Evolutionary conservation across 768 basidiomycete species (phyloP).

Genomic region (Mycena latifolia): DNA sequence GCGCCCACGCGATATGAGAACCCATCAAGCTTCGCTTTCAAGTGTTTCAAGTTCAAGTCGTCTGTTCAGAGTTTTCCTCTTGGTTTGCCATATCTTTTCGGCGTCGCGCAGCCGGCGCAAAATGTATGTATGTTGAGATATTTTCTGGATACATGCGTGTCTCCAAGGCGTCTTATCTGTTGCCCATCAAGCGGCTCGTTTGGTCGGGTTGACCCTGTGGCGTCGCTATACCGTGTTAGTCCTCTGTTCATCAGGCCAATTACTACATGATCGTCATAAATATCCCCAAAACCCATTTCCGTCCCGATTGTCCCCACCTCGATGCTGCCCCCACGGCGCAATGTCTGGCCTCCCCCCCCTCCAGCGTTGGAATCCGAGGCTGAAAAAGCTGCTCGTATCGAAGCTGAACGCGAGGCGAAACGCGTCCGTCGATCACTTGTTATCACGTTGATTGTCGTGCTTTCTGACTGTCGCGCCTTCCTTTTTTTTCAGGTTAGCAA

Average conservation of each 20-base stretch:
- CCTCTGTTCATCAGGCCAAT: conserved; percentile 32
- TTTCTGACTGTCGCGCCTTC: conserved; percentile 1
- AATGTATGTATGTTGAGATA: too few species aligned
- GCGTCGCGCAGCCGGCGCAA: too few species aligned
- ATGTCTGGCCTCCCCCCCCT: conserved; percentile 35
- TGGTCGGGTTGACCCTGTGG: conserved; percentile 27
- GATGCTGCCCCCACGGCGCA: conserved; percentile 33
- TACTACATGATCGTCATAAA: conserved; percentile 32
- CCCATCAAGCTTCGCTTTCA: too few species aligned
- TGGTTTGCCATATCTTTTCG: too few species aligned
- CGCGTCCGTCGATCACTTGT: conserved; percentile 37
- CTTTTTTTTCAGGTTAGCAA: conserved; percentile 52
- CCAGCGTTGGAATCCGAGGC: conserved; percentile 20
- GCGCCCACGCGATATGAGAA: too few species aligned
- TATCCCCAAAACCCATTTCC: conserved; percentile 29
- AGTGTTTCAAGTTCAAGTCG: too few species aligned
- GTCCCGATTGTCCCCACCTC: conserved; percentile 11
- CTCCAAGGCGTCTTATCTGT: conserved; percentile 9
- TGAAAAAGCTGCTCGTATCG: conserved; percentile 21
- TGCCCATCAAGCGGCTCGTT: conserved; percentile 2
- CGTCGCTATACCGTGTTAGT: too few species aligned
- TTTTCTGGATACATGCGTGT: too few species aligned
- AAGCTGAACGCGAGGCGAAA: conserved; percentile 56
- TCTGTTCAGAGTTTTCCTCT: too few species aligned
- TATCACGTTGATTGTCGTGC: neutral